These are phyloP conservation scores for Calocera viscosa DNA, from an alignment of 768 basidiomycete genomes.

Conservation along the genomic window DNA sequence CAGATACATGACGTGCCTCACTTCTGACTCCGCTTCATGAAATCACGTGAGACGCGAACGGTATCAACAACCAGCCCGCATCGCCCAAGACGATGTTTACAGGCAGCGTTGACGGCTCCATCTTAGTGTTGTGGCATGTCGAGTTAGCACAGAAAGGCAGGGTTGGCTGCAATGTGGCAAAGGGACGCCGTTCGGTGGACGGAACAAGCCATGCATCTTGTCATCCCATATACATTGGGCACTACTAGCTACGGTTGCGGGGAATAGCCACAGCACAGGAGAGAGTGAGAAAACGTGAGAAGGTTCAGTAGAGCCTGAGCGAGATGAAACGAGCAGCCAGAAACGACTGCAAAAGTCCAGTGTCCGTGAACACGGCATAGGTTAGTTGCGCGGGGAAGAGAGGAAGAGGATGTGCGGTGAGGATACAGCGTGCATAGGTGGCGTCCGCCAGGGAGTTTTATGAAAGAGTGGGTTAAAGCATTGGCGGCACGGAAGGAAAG, in stretches of 20 bases:
- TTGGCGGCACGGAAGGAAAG: background rate
- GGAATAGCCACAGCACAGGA: background rate
- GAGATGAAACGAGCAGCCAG: background rate
- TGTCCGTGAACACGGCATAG: background rate
- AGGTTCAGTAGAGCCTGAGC: background rate
- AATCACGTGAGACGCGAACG: conserved; percentile 1
- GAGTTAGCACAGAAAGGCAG: too few relatives aligned
- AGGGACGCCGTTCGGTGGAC: too few relatives aligned
- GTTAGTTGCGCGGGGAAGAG: background rate
- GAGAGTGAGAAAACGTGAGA: background rate
- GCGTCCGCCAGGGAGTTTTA: background rate
- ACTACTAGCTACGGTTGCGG: background rate
- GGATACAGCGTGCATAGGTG: conserved; percentile 5
- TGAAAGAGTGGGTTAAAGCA: background rate
- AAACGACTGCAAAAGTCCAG: background rate
- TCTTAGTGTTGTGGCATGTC: too few relatives aligned
- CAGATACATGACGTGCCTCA: conserved; percentile 7
- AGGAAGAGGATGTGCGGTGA: background rate
- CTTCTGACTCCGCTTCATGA: conserved; percentile 8
- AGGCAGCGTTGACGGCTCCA: too few relatives aligned
- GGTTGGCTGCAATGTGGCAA: too few relatives aligned
- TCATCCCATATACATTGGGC: conserved; percentile 7
- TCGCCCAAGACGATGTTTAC: background rate
- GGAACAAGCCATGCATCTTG: background rate
- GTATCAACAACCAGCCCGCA: background rate